Base-by-base conservation (phyloP, 2,329 filamentous ascomycete genomes). In the Clonostachys byssicola region DNA sequence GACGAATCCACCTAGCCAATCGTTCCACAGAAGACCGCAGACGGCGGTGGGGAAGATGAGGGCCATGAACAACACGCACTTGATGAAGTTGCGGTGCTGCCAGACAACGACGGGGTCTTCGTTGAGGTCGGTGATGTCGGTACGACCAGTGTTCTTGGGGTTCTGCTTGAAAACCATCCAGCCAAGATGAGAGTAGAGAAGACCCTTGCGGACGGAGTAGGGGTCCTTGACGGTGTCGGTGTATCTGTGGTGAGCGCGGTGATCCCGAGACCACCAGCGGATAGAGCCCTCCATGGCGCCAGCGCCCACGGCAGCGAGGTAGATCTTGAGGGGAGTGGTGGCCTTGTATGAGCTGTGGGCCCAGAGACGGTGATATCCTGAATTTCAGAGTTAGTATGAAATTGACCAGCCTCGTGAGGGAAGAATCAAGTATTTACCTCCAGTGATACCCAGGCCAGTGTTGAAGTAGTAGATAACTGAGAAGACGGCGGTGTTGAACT, bases 111-210 rank as follows among this genome's bases (percentile, higher is more conserved):
- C 81, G 44, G 86, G 76, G 61, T 94, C 89, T 65, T 92, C 88
- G 72, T 94, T 94, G 56, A 95, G 74, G 61, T 95, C 90, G 59
- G 86, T 86, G 61, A 95, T 94, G 59, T 95, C 89, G 67, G 88
- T 92, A 52, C 89, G 88, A 60, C 90, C 90, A 60, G 90, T 89
- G 52, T 86, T 80, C 79, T 92, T 92, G 54, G 89, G 88, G 74
- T 95, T 92, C 74, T 95, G 89, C 78, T 92, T 92, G 79, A 95
- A 84, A 61, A 95, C 71, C 88, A 95, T 94, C 89, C 89, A 95
- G 60, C 89, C 89, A 48, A 95, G 74, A 72, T 71, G 63, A 14
- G 82, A 90, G 79, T 92, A 92, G 56, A 90, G 71, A 44, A 94
- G 78, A 56, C 89, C 89, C 77, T 95, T 95, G 72, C 88, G 85